These are phyloP conservation scores for Batkoa obscura DNA, from an alignment of 371 early-diverging fungal species.

Conservation along the genomic window DNA sequence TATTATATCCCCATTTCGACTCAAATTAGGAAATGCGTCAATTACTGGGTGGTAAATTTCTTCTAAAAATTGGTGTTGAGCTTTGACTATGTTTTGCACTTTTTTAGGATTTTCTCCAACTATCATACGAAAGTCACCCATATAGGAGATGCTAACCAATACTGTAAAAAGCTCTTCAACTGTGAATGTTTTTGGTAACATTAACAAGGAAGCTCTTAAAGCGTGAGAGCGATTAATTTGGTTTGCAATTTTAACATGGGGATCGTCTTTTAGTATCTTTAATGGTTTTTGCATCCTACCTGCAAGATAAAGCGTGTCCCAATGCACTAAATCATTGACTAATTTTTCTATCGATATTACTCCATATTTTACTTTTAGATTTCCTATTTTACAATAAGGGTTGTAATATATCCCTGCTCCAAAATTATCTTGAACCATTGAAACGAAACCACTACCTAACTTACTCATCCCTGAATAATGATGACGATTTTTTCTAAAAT, in stretches of 20 bases:
- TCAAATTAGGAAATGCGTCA: conserved; percentile 55
- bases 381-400: conserved; percentile 41
- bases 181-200: conserved; percentile 63
- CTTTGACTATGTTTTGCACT: conserved; percentile 74
- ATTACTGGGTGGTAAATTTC: conserved; percentile 59
- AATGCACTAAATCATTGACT: conserved; percentile 69
- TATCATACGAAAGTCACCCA: conserved; percentile 81
- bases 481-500: conserved; percentile 66
- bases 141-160: conserved; percentile 78
- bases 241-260: conserved; percentile 63
- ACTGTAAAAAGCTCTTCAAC: conserved; percentile 58
- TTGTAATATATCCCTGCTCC: conserved; percentile 92
- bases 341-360: conserved; percentile 79
- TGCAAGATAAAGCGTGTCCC: conserved; percentile 88
- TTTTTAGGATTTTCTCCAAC: conserved; percentile 91
- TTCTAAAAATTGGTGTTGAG: conserved; percentile 57
- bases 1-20: conserved; percentile 24
- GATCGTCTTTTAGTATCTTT: conserved; percentile 70
- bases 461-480: conserved; percentile 69
- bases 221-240: conserved; percentile 76
- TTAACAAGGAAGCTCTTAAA: conserved; percentile 61
- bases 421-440: conserved; percentile 55
- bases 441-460: conserved; percentile 49
- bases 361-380: conserved; percentile 78
- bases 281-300: conserved; percentile 96